phyloP scores from a whole-genome alignment of 306 rosid species.

The Rosa multiflora region DNA sequence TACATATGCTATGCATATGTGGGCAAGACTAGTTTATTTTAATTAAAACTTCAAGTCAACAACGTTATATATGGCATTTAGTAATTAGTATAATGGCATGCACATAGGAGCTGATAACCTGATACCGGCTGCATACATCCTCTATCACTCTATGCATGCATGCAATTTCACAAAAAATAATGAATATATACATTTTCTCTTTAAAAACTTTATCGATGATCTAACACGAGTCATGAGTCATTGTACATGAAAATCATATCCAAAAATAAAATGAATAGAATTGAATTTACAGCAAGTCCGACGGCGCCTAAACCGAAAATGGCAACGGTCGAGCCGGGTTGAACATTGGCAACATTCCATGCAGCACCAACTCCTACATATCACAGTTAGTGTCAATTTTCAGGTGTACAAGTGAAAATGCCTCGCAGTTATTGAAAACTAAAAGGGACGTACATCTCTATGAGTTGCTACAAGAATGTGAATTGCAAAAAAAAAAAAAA shows the following conservation, averaged over 20 bases:
- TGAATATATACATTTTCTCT: no score
- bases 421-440: neutral
- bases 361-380: constrained; percentile 81
- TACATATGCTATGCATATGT: no score
- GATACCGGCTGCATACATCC: no score
- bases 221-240: neutral
- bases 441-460: neutral
- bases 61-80: no score
- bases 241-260: neutral
- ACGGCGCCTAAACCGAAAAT: constrained; percentile 81
- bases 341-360: constrained; percentile 77
- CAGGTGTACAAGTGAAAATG: neutral
- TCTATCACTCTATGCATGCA: neutral
- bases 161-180: neutral
- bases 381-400: neutral
- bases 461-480: neutral
- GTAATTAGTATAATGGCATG: neutral
- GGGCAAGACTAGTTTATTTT: no score
- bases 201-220: no score
- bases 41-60: neutral
- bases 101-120: neutral
- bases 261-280: neutral
- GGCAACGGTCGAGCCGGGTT: constrained; percentile 54
- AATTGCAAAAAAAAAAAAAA: no score
- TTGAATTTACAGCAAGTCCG: constrained; percentile 64